These are phyloP conservation scores for Mycotypha africana DNA, from an alignment of 371 early-diverging fungal genomes.

Conservation along the genomic window DNA sequence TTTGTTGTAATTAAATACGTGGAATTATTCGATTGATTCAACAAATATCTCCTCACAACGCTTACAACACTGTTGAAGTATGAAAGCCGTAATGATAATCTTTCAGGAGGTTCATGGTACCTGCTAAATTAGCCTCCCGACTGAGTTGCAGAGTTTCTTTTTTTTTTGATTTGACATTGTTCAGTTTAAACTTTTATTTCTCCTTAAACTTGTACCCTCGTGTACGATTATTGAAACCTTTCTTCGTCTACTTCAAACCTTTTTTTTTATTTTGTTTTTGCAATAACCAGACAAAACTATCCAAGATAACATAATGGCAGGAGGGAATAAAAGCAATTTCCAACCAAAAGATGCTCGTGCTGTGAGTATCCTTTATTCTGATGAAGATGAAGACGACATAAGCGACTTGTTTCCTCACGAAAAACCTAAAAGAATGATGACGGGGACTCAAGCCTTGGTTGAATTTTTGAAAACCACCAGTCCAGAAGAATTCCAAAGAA, in stretches of 20 bases:
- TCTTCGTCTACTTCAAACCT: background rate
- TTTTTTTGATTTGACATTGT: too few species aligned
- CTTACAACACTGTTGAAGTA: too few species aligned
- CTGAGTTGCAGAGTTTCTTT: too few species aligned
- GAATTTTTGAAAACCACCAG: constrained; percentile 43
- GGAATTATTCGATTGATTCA: too few species aligned
- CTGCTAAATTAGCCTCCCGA: too few species aligned
- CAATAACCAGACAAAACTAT: background rate
- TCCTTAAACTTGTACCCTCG: background rate
- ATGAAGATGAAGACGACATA: constrained; percentile 15
- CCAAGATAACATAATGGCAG: constrained; percentile 4
- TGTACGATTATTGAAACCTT: background rate
- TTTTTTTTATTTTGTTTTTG: background rate
- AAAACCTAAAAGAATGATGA: constrained; percentile 13
- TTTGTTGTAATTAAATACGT: too few species aligned
- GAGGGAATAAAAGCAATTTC: constrained; percentile 9
- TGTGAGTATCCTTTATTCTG: constrained; percentile 5
- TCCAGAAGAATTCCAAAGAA: constrained; percentile 41
- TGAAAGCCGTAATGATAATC: too few species aligned
- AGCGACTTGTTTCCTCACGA: constrained; percentile 16
- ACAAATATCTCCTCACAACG: too few species aligned
- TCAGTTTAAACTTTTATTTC: too few species aligned
- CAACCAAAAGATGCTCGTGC: constrained; percentile 26
- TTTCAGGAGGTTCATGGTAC: too few species aligned
- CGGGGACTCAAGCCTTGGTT: constrained; percentile 37